Percentiles rank a stretch among this genome's conserved stretches.
These are phyloP conservation scores for Begonia fuchsioides DNA, from an alignment of 306 rosid species.

Conservation along the genomic window DNA sequence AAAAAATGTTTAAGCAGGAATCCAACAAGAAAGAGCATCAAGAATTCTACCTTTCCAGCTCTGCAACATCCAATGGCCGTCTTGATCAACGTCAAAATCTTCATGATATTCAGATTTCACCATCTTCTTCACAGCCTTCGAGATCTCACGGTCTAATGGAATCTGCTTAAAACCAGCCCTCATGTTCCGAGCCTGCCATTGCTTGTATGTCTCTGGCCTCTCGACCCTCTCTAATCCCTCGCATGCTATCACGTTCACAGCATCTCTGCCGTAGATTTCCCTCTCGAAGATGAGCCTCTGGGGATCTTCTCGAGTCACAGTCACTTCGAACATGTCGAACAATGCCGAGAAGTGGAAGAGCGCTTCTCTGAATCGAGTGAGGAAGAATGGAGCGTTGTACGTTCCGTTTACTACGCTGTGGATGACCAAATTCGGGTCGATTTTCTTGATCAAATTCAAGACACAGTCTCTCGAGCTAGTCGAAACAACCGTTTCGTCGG, in stretches of 20 bases:
- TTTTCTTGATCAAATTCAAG: slow-evolving; percentile 46
- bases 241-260: slow-evolving; percentile 45
- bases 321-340: slow-evolving; percentile 39
- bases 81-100: slow-evolving; percentile 35
- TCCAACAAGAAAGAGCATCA: slow-evolving; percentile 55
- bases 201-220: slow-evolving; percentile 63
- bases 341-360: slow-evolving; percentile 39
- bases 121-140: slow-evolving; percentile 12
- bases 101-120: slow-evolving; percentile 27
- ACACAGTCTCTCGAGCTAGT: slow-evolving; percentile 51
- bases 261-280: slow-evolving; percentile 38
- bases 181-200: slow-evolving; percentile 35
- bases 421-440: slow-evolving; percentile 50
- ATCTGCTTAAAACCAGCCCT: slow-evolving; percentile 34
- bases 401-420: slow-evolving; percentile 38
- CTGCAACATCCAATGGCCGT: slow-evolving; percentile 42
- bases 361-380: slow-evolving; percentile 55
- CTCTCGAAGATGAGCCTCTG: slow-evolving; percentile 42
- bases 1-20: slow-evolving; percentile 27
- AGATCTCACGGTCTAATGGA: slow-evolving; percentile 19
- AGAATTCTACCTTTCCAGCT: slow-evolving; percentile 59
- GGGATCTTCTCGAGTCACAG: slow-evolving; percentile 17
- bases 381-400: slow-evolving; percentile 66
- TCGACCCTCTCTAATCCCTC: slow-evolving; percentile 49
- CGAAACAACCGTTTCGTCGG: slow-evolving; percentile 56